Evolutionary conservation across 2,329 filamentous ascomycete species (phyloP), one percentile per base, ranked within the genome.

Genomic region (Talaromyces funiculosus): DNA sequence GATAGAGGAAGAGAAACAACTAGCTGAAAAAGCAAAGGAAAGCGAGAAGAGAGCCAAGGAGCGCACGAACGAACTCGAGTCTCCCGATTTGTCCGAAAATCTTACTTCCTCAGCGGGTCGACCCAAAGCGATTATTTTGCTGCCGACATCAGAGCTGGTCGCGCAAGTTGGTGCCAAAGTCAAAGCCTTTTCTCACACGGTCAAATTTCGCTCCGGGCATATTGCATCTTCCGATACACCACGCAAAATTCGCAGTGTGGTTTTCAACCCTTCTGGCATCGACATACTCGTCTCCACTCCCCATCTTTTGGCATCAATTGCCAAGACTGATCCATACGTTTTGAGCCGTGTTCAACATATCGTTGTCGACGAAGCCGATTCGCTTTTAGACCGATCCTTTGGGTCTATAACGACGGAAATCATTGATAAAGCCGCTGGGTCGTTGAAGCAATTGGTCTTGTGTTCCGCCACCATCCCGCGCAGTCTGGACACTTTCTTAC

Each of bases 391-490:
- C 76, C 89, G 92, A 61, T 95, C 91, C 62, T 99, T 99, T 78
- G 84, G 89, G 3, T 87, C 90, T 1, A 86, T 88, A 24, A 97
- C 94, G 0, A 89, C 85, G 10, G 83, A 85, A 59, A 90, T 99
- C 66, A 83, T 99, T 64, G 90, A 96, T 69, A 88, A 89, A 61
- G 85, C 88, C 1, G 83, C 86, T 6, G 91, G 93, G 0, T 94
- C 91, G 0, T 78, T 97, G 51, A 85, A 90, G 70, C 90, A 96
- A 72, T 82, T 99, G 24, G 82, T 99, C 51, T 85, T 97, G 65
- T 99, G 94, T 80, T 97, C 93, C 3, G 94, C 94, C 56, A 99
- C 94, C 4, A 97, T 99, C 63, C 94, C 95, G 1, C 86, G 88
- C 65, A 90, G 90, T 67, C 84, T 99, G 18, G 94, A 99, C 78